Conservation (phyloP, 73 alveolate genomes). For the Tetrahymena malaccensis region DNA sequence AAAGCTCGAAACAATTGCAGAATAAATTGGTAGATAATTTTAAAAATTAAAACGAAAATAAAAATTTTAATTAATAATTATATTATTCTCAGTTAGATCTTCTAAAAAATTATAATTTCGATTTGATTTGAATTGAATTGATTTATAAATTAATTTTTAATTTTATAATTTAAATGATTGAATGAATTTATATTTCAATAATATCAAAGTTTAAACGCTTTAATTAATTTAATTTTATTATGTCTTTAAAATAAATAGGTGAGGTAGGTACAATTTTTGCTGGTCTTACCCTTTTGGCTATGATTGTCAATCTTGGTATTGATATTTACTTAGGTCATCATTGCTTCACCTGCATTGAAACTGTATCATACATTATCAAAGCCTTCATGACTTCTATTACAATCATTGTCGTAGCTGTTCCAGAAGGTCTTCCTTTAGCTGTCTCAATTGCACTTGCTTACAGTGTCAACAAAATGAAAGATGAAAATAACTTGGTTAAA, state of each 20-base stretch:
- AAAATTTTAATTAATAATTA: no score
- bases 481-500: conserved; percentile 85
- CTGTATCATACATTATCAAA: conserved; percentile 48
- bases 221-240: no score
- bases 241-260: conserved; percentile 39
- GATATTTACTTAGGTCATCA: conserved; percentile 16
- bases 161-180: no score
- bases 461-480: conserved; percentile 90
- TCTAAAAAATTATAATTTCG: no score
- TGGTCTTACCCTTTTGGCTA: conserved; percentile 65
- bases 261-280: conserved; percentile 75
- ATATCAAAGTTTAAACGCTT: no score
- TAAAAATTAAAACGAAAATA: no score
- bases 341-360: conserved; percentile 5
- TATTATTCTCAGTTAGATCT: no score
- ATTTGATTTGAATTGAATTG: no score
- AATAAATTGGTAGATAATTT: conserved; percentile 60
- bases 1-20: conserved; percentile 83
- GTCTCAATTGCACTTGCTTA: conserved; percentile 95
- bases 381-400: conserved; percentile 80
- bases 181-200: no score
- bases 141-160: no score
- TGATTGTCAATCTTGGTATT: conserved; percentile 42
- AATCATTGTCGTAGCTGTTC: conserved; percentile 92
- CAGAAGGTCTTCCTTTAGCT: conserved; percentile 98